Percentiles rank a stretch among this genome's conserved stretches.
These are phyloP conservation scores for Adansonia gregorii DNA, from an alignment of 441 rosid species.

Conservation along the genomic window DNA sequence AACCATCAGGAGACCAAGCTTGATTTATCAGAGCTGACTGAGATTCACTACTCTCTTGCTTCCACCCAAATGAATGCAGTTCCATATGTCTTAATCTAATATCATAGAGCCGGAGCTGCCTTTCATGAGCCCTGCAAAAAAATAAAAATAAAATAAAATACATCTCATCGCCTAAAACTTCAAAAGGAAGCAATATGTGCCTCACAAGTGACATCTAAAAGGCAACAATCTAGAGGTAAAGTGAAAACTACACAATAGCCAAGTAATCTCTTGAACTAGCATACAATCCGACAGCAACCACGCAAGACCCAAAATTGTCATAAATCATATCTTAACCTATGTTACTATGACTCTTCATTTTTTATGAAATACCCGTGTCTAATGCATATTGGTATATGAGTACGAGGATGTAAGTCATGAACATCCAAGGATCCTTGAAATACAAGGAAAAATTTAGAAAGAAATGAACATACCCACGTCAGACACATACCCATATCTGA, in stretches of 20 bases:
- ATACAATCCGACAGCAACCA: neutral
- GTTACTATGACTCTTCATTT: too few species aligned
- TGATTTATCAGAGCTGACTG: slow-evolving; percentile 94
- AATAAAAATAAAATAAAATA: neutral
- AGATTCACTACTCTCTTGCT: slow-evolving; percentile 91
- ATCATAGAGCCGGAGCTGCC: slow-evolving; percentile 77
- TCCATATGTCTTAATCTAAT: slow-evolving; percentile 70
- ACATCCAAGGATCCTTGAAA: too few species aligned
- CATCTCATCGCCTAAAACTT: neutral
- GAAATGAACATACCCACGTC: too few species aligned
- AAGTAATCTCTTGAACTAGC: neutral
- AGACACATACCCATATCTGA: too few species aligned
- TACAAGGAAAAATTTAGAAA: too few species aligned
- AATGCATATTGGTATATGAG: too few species aligned
- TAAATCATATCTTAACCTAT: too few species aligned
- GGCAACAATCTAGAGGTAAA: too few species aligned
- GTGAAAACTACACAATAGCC: neutral
- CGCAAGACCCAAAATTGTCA: neutral
- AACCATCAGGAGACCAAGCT: slow-evolving; percentile 93
- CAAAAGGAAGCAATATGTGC: neutral
- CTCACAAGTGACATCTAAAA: neutral
- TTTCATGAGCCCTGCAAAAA: slow-evolving; percentile 67
- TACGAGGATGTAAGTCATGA: too few species aligned
- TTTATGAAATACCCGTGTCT: too few species aligned
- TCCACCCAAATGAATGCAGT: slow-evolving; percentile 87